phyloP scores from a whole-genome alignment of 139 green algal species.

The Tetradesmus lagerheimii region DNA sequence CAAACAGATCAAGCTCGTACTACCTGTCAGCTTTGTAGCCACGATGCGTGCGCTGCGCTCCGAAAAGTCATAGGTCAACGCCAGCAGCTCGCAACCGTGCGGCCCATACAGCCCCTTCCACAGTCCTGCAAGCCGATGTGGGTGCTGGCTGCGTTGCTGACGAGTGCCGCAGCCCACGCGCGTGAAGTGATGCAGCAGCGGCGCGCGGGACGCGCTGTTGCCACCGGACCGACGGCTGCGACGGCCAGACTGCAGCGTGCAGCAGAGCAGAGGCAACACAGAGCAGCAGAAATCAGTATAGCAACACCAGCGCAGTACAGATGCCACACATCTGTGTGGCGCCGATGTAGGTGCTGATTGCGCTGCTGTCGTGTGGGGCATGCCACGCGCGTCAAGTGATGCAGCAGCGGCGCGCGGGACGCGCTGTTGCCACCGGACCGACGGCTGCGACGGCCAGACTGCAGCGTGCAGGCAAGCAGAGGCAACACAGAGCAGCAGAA shows the following conservation, averaged over 20 bases:
- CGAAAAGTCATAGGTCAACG: slow-evolving; percentile 46
- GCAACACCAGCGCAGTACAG: background rate
- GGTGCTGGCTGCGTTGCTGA: slow-evolving; percentile 12
- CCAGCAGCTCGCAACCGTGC: slow-evolving; percentile 56
- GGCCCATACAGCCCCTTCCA: slow-evolving; percentile 61
- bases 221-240: slow-evolving; percentile 15
- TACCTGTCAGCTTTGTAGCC: slow-evolving; percentile 57
- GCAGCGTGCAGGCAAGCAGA: background rate
- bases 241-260: background rate
- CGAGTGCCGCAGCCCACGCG: background rate
- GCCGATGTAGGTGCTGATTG: slow-evolving; percentile 34
- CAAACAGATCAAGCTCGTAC: background rate
- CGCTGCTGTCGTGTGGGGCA: background rate
- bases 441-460: slow-evolving; percentile 20
- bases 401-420: background rate
- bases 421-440: slow-evolving; percentile 10
- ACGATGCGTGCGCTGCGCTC: slow-evolving; percentile 38
- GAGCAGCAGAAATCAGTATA: too few species aligned
- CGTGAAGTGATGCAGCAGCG: slow-evolving; percentile 33
- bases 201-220: background rate
- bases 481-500: too few species aligned
- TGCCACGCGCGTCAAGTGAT: slow-evolving; percentile 24
- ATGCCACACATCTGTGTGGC: background rate
- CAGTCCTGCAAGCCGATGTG: slow-evolving; percentile 47
- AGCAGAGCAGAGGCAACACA: background rate